Base-by-base conservation (phyloP, 2,329 filamentous ascomycete species). In the Hymenoscyphus repandus region DNA sequence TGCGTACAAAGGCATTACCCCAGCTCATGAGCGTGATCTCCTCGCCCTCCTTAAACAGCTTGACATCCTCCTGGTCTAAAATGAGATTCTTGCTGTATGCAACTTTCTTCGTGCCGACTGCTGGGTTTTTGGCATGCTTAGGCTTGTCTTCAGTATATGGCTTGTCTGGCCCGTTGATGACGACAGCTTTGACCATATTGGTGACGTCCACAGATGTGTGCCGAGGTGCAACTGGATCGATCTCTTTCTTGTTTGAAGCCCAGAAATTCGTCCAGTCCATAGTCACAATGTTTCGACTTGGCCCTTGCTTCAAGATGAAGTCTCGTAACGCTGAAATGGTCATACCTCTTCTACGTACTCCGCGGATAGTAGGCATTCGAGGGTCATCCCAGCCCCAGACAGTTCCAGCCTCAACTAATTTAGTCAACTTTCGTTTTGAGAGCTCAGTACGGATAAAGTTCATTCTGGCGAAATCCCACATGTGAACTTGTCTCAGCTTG, bases 21-120 rank as follows among this genome's bases (percentile, higher is more conserved):
- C 92, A 97, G 68, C 87, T 87, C 92, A 96, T 96, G 38, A 96
- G 77, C 0, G 92, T 96, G 63, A 97, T 88, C 70, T 96, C 91
- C 73, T 97, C 92, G 65, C 86, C 84, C 53, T 86, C 77, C 62
- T 82, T 86, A 72, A 96, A 95, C 22, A 79, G 79, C 67, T 85
- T 85, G 55, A 86, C 89, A 63, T 97, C 92, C 41, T 78, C 86
- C 70, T 96, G 92, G 66, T 96, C 92, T 47, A 97, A 74, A 54
- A 93, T 74, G 58, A 96, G 75, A 55, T 83, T 78, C 51, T 79
- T 78, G 65, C 86, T 88, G 68, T 85, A 95, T 22, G 82, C 77
- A 5, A 96, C 88, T 72, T 89, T 88, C 79, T 96, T 96, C 62
- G 75, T 84, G 53, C 92, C 92, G 6, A 96, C 76, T 1, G 84